Conservation (phyloP, 139 green algal genomes). For the Micractinium sp. region DNA sequence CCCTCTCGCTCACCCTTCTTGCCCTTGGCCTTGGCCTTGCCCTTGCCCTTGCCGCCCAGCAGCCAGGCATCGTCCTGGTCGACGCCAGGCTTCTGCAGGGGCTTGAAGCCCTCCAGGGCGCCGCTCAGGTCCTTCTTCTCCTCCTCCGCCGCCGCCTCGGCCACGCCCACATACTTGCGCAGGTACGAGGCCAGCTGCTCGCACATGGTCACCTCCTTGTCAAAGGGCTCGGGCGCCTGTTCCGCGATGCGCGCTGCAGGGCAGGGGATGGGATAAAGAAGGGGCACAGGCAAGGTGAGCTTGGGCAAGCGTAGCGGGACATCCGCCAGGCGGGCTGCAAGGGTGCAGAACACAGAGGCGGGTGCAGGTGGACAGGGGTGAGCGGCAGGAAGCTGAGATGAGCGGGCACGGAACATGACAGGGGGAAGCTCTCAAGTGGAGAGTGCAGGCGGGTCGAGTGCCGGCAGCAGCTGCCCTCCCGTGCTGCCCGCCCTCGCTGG, state of each 20-base stretch:
- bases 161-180: conserved; percentile 24
- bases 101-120: conserved; percentile 42
- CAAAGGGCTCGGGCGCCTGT: conserved; percentile 45
- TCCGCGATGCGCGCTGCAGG: conserved; percentile 28
- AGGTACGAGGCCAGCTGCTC: conserved; percentile 50
- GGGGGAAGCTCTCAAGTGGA: too few species aligned
- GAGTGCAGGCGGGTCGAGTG: too few species aligned
- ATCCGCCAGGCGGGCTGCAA: too few species aligned
- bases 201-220: conserved; percentile 46
- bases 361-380: too few species aligned
- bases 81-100: conserved; percentile 30
- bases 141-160: conserved; percentile 2
- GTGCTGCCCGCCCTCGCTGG: too few species aligned
- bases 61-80: conserved; percentile 49
- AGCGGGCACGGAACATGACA: too few species aligned
- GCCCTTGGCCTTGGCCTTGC: conserved; percentile 43
- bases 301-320: too few species aligned
- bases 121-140: conserved; percentile 12
- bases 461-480: too few species aligned
- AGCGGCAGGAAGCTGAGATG: too few species aligned
- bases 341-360: too few species aligned
- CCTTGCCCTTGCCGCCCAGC: conserved; percentile 38
- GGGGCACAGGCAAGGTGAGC: too few species aligned
- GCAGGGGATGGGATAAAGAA: not conserved
- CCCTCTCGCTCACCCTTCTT: conserved; percentile 17